Evolutionary conservation across 768 basidiomycete genomes (phyloP), one percentile per base, ranked within the genome.

Genomic region (Suillus occidentalis): DNA sequence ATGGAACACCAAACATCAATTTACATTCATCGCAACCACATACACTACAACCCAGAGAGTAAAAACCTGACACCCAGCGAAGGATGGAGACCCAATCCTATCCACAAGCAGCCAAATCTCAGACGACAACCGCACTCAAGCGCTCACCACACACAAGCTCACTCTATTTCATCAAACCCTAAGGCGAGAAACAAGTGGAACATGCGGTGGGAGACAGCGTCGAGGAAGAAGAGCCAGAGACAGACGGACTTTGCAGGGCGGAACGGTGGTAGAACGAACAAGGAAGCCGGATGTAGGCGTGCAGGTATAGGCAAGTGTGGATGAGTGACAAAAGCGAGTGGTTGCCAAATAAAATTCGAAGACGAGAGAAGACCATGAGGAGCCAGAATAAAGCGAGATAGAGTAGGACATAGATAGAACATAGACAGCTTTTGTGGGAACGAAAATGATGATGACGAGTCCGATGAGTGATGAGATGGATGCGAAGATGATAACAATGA

Each of bases 151-250:
- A n/a, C 73, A 70, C 60, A 64, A 55, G 66, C 69, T 67, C 68
- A 39, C 62, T 63, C 63, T 72, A 73, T 74, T 80, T 83, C 83
- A 69, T 84, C 83, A 74, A 72, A 82, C 83, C 83, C 77, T 45
- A 60, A 68, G 77, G 80, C 82, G 81, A 82, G 82, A 84, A 80
- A 83, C 79, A 66, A 70, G 56, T 61, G 62, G 22, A 50, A 63
- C 60, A 47, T 59, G 68, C 67, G 69, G 73, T 25, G 63, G 72
- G 77, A 73, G 77, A 76, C 69, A 62, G 76, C 74, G 72, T 73
- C 71, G 68, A 57, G 59, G 50, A 53, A 25, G 58, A 43, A 28
- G 10, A 31, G 40, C 9, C 25, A 3, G 25, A 68, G 39, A 60
- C 64, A 64, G 20, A 55, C 49, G 42, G 36, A 25, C 55, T 56